phyloP scores from a whole-genome alignment of 495 filamentous ascomycete genomes.

The Chaetomium fimeti region DNA sequence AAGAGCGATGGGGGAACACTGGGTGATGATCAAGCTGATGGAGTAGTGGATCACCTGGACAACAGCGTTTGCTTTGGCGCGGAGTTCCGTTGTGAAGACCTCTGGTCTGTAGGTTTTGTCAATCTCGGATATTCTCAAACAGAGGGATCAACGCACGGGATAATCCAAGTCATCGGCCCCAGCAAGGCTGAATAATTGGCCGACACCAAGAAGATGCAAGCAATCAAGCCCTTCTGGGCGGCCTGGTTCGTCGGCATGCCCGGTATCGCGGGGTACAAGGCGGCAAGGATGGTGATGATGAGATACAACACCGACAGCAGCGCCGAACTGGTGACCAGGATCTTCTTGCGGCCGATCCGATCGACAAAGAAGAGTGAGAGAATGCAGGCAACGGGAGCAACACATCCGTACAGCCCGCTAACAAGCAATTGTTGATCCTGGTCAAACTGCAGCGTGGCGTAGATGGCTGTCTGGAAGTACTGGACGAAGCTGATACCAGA shows the following conservation, averaged over 20 bases:
- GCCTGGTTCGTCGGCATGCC: conserved; percentile 38
- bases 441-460: conserved; percentile 48
- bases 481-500: conserved; percentile 56
- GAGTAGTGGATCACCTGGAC: conserved; percentile 56
- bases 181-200: conserved; percentile 55
- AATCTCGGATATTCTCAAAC: background rate
- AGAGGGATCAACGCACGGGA: conserved; percentile 35
- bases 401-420: conserved; percentile 52
- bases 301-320: conserved; percentile 44
- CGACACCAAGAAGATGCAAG: conserved; percentile 59
- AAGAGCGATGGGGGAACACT: conserved; percentile 56
- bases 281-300: conserved; percentile 53
- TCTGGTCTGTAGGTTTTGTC: conserved; percentile 40
- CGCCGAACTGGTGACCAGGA: conserved; percentile 52
- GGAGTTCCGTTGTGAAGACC: conserved; percentile 56
- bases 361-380: conserved; percentile 54
- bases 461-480: conserved; percentile 52
- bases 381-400: conserved; percentile 53
- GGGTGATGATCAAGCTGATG: conserved; percentile 55
- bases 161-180: conserved; percentile 57
- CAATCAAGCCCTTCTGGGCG: conserved; percentile 51
- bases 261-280: conserved; percentile 45
- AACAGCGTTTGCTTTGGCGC: conserved; percentile 53
- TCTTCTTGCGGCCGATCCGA: conserved; percentile 51
- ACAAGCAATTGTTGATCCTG: conserved; percentile 52